These are phyloP conservation scores for Kodamaea ohmeri DNA, from an alignment of 1,139 yeast species.

Conservation along the genomic window DNA sequence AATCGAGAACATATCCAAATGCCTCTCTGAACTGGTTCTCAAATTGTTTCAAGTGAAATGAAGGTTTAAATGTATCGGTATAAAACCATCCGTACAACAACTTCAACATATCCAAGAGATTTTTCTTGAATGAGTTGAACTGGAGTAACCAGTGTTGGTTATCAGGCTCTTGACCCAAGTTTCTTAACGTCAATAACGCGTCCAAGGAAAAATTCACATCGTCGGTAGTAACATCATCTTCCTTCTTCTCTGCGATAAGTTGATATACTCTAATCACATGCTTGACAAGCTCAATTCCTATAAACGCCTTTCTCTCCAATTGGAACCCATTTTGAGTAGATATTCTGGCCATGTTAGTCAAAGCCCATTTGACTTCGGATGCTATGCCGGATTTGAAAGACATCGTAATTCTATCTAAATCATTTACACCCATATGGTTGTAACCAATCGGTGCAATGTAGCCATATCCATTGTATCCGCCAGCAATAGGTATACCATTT, in stretches of 20 bases:
- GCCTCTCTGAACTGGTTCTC: slow-evolving; percentile 56
- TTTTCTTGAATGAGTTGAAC: slow-evolving; percentile 46
- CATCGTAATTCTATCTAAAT: slow-evolving; percentile 58
- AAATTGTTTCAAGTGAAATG: slow-evolving; percentile 22
- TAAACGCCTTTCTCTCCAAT: slow-evolving; percentile 47
- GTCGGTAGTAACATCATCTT: slow-evolving; percentile 28
- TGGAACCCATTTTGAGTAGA: slow-evolving; percentile 40
- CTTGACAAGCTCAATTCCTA: slow-evolving; percentile 50
- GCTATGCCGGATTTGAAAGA: slow-evolving; percentile 59
- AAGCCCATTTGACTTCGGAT: slow-evolving; percentile 65
- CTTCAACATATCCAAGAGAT: slow-evolving; percentile 44
- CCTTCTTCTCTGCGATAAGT: slow-evolving; percentile 26
- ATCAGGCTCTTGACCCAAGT: slow-evolving; percentile 75
- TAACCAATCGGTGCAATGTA: slow-evolving; percentile 18
- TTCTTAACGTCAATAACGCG: slow-evolving; percentile 69
- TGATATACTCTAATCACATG: slow-evolving; percentile 38
- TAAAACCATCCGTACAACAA: slow-evolving; percentile 46
- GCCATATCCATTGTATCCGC: slow-evolving; percentile 20
- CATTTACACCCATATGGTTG: slow-evolving; percentile 51
- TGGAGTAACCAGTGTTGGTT: slow-evolving; percentile 79
- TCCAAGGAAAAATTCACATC: slow-evolving; percentile 50
- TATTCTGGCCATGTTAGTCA: slow-evolving; percentile 55
- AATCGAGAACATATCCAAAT: slow-evolving; percentile 68
- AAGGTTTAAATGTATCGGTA: slow-evolving; percentile 17
- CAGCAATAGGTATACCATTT: slow-evolving; percentile 14